Conservation (phyloP, 108 stramenopile species). For the Skeletonema marinoi region DNA sequence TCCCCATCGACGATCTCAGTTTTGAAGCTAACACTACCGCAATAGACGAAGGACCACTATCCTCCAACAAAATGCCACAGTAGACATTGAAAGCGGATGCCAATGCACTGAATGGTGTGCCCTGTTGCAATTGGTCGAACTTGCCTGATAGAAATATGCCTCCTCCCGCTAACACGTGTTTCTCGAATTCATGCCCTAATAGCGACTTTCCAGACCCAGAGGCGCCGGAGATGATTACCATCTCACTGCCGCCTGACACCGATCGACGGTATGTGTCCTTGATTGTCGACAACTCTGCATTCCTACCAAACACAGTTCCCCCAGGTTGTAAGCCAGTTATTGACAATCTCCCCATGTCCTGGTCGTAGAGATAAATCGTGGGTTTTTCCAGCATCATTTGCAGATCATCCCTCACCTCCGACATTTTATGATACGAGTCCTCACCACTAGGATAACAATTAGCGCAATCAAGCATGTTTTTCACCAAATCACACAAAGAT, state of each 20-base stretch:
- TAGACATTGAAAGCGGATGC: not conserved
- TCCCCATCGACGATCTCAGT: not conserved
- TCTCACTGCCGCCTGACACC: not conserved
- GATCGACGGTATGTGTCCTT: not conserved
- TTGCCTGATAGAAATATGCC: not conserved
- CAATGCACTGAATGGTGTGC: not conserved
- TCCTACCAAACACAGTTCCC: not conserved
- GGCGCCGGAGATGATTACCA: not conserved
- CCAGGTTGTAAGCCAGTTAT: not conserved
- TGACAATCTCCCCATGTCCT: conserved; percentile 15
- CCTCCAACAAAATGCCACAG: not conserved
- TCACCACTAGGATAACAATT: conserved; percentile 8
- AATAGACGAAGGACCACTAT: too few relatives aligned
- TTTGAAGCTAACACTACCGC: too few relatives aligned
- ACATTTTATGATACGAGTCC: conserved; percentile 7
- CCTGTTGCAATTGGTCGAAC: not conserved
- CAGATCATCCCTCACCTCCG: conserved; percentile 6
- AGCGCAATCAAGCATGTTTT: conserved; percentile 5
- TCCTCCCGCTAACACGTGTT: not conserved
- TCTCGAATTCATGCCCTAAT: not conserved
- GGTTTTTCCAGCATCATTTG: conserved; percentile 18
- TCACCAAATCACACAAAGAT: conserved; percentile 18
- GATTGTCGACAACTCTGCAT: not conserved
- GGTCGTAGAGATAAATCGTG: not conserved
- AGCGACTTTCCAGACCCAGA: not conserved